Evolutionary conservation across 176 grass and related monocot genomes (phyloP).

Genomic region (Hordeum vulgare): MorexV3_pseudomolecules_assembly NC_058520.1:92585618-92586117

Average conservation of each 20-base stretch:
- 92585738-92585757: neutral
- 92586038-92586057: neutral
- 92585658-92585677: neutral
- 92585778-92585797: neutral
- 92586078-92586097: neutral
- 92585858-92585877: neutral
- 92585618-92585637: neutral
- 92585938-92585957: neutral
- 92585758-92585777: neutral
- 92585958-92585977: neutral
- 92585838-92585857: neutral
- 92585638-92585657: neutral
- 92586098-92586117: neutral
- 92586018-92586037: neutral
- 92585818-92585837: neutral
- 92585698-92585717: neutral
- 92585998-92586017: neutral
- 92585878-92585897: neutral
- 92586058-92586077: neutral
- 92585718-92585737: neutral
- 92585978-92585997: neutral
- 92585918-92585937: neutral
- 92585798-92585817: neutral
- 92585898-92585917: neutral
- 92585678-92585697: neutral